Evolutionary conservation across 805 yeast species (phyloP), one percentile per base, ranked within the genome.

Genomic region (Saturnispora mendoncae): DNA sequence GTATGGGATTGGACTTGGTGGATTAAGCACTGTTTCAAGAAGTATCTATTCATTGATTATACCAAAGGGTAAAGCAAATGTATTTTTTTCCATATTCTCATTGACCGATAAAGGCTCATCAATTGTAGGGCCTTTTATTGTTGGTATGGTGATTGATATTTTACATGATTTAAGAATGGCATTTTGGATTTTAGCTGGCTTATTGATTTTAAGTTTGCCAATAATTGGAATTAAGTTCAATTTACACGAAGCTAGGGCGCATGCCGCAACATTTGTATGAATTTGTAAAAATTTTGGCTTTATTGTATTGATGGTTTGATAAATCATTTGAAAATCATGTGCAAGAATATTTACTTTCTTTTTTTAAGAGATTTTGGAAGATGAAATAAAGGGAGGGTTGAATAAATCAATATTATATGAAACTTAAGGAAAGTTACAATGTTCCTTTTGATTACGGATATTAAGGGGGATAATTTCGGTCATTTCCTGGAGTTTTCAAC

Each of bases 51-150:
- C 84, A 25, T 57, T 80, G 53, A 67, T 83, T 40, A 80, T 83
- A 33, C 94, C 94, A 15, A 67, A 64, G 35, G 92, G 92, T 5
- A 76, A 74, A 50, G 94, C 84, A 53, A 75, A 81, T 3, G 75
- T 80, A 6, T 83, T 82, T 54, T 83, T 84, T 60, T 80, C 90
- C 12, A 62, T 83, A 33, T 84, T 78, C 58, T 73, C 84, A 31
- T 76, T 83, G 30, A 84, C 94, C 1, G 92, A 83, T 57, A 83
- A 84, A 53, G 90, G 92, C 3, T 78, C 85, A 4, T 77, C 85
- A 0, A 73, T 83, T 4, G 48, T 83, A 23, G 92, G 94, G 0
- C 92, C 94, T 0, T 60, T 78, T 4, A 51, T 82, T 17, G 75
- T 83, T n/a, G 92, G 87, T 0, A 44, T 82, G 45, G 71, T 84